Percentiles rank a stretch among this genome's conserved stretches.
Conservation (phyloP, 2,329 filamentous ascomycete genomes). For the Curvularia spicifera region DNA sequence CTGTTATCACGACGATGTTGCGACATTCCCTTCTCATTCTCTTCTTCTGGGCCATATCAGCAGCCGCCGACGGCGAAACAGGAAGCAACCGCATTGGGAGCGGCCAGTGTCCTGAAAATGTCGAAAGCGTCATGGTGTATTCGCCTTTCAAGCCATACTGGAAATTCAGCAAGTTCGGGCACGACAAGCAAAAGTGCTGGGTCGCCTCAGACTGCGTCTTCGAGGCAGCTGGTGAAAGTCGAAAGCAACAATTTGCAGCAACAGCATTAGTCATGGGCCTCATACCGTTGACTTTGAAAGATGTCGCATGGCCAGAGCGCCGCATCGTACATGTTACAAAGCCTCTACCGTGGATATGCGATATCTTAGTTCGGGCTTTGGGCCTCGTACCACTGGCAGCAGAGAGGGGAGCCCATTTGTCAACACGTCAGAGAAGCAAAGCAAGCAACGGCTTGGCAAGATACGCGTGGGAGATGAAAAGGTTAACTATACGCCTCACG, state of each 20-base stretch:
- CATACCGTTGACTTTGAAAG: not conserved
- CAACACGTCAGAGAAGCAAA: not conserved
- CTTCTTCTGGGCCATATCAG: not conserved
- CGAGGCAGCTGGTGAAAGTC: not conserved
- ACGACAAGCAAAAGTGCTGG: not conserved
- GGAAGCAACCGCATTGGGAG: not conserved
- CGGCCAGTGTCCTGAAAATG: not conserved
- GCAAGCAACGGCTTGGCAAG: not conserved
- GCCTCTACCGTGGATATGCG: not conserved
- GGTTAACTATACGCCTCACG: not conserved
- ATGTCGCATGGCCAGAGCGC: not conserved
- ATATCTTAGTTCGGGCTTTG: not conserved
- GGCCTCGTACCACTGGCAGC: not conserved
- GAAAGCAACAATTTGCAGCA: constrained; percentile 1
- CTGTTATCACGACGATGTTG: not conserved
- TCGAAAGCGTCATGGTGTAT: not conserved
- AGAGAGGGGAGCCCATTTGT: not conserved
- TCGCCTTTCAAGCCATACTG: not conserved
- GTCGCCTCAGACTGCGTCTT: not conserved
- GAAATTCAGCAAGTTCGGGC: not conserved
- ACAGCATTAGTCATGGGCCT: not conserved
- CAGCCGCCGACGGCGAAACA: not conserved
- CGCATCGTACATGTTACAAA: not conserved
- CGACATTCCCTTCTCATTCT: not conserved
- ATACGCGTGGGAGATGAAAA: not conserved